Conservation (phyloP, 768 basidiomycete genomes). For the Suillus discolor region DNA sequence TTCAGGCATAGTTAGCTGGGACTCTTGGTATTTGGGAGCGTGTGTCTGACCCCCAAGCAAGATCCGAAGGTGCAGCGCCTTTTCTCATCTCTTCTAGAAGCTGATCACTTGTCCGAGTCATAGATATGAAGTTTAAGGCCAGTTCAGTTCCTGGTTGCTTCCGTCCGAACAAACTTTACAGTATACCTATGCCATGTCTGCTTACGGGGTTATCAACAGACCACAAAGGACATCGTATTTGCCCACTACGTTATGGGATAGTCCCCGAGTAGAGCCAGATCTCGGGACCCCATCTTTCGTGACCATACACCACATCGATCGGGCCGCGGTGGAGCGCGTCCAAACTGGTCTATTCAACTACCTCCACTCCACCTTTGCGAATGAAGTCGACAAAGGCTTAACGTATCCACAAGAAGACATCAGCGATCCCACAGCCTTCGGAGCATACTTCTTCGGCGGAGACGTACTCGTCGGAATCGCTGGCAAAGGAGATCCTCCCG, state of each 20-base stretch:
- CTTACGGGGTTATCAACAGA: slow-evolving; percentile 66
- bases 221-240: slow-evolving; percentile 31
- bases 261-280: slow-evolving; percentile 26
- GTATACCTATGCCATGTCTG: slow-evolving; percentile 51
- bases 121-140: neutral
- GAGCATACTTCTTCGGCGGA: slow-evolving; percentile 74
- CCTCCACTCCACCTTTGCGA: slow-evolving; percentile 64
- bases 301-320: slow-evolving; percentile 41
- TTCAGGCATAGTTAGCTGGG: neutral
- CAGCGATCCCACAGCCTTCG: slow-evolving; percentile 57
- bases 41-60: neutral
- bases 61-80: neutral
- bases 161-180: neutral
- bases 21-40: neutral
- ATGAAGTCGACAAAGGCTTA: slow-evolving; percentile 70
- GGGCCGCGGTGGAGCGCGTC: slow-evolving; percentile 24
- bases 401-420: slow-evolving; percentile 87
- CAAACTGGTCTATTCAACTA: slow-evolving; percentile 59
- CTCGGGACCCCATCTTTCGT: slow-evolving; percentile 23
- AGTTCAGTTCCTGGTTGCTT: neutral
- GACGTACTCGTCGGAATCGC: slow-evolving; percentile 74
- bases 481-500: slow-evolving; percentile 18
- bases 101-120: neutral
- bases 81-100: neutral
- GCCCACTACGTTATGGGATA: slow-evolving; percentile 51